Conservation (phyloP, 1,284 basidiomycete genomes). For the Pisolithus thermaeus region DNA sequence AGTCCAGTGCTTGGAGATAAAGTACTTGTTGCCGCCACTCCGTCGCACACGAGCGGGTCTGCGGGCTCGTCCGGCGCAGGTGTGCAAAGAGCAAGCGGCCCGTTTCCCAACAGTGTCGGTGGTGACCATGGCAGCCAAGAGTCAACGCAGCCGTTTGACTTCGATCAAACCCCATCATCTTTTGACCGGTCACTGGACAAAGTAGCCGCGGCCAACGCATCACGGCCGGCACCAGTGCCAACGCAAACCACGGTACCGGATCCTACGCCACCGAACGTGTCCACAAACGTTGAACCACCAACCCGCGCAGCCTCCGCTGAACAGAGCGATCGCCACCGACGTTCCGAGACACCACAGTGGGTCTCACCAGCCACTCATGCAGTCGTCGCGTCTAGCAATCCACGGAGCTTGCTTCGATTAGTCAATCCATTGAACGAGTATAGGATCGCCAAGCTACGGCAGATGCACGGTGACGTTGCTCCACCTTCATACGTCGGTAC, state of each 20-base stretch:
- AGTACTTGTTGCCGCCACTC: conserved; percentile 43
- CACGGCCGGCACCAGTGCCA: conserved; percentile 11
- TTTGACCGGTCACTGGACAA: conserved; percentile 29
- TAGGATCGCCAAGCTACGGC: conserved; percentile 24
- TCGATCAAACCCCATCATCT: conserved; percentile 23
- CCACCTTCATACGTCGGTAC: conserved; percentile 12
- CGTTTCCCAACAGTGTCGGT: conserved; percentile 9
- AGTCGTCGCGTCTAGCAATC: conserved; percentile 21
- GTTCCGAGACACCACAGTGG: conserved; percentile 23
- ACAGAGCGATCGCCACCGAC: background rate
- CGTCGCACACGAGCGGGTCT: conserved; percentile 30
- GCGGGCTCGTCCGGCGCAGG: conserved; percentile 6
- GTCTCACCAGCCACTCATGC: conserved; percentile 13
- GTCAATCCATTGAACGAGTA: conserved; percentile 28
- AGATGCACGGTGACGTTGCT: conserved; percentile 16
- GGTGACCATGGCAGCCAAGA: conserved; percentile 10
- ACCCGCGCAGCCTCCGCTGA: conserved; percentile 1
- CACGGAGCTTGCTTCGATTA: conserved; percentile 27
- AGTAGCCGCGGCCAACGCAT: conserved; percentile 12
- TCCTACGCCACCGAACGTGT: conserved; percentile 16
- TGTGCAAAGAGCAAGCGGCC: conserved; percentile 9
- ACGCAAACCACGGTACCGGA: conserved; percentile 8
- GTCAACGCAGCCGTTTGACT: conserved; percentile 18
- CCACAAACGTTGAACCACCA: background rate
- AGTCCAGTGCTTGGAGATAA: conserved; percentile 15